Base-by-base conservation (phyloP, 2,329 filamentous ascomycete species). In the Aspergillus brasiliensis region DNA sequence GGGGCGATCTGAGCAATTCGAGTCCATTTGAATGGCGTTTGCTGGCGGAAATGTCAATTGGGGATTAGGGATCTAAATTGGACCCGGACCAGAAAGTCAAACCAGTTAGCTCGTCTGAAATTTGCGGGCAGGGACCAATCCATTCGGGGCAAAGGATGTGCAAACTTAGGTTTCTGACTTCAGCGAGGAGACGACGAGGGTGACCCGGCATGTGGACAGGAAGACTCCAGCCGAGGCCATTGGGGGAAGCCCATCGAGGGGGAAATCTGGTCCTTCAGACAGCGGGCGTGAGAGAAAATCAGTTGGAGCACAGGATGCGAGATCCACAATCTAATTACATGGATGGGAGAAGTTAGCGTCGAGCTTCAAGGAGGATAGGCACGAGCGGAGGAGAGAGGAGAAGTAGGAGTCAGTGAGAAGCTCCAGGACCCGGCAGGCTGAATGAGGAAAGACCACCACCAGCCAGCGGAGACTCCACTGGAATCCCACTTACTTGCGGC, bases 1-100 rank as follows among this genome's bases (percentile, higher is more conserved):
- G 42, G 25, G 51, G 40, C 44, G 57, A 60, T 60, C 42, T 47
- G 46, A 51, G 49, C 27, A 46, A 25, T 37, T 34, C 27, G 48
- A 58, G 48, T n/a, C 52, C 52, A 55, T 42, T 55, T 8, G 8
- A 10, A 44, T 28, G 21, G 51, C 31, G 37, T n/a, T 48, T 10
- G 44, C 7, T 17, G 15, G 46, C 46, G 46, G 46, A 27, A 8
- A 49, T 49, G 46, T 49, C 46, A 34, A 31, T 17, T 49, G 17
- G 28, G 25, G 37, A 28, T 23, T 19, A 55, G 38, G 42, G 27
- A 25, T 19, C 19, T 23, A 34, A 44, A 19, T 34, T 34, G 52
- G 42, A 44, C 38, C 52, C 28, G 52, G 38, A 21, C 42, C 38
- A 17, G 13, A 44, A 54, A 54, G 51, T 44, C 51, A 38, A 54